Conservation (phyloP, 2,329 filamentous ascomycete species). For the Cercospora sp. region DNA sequence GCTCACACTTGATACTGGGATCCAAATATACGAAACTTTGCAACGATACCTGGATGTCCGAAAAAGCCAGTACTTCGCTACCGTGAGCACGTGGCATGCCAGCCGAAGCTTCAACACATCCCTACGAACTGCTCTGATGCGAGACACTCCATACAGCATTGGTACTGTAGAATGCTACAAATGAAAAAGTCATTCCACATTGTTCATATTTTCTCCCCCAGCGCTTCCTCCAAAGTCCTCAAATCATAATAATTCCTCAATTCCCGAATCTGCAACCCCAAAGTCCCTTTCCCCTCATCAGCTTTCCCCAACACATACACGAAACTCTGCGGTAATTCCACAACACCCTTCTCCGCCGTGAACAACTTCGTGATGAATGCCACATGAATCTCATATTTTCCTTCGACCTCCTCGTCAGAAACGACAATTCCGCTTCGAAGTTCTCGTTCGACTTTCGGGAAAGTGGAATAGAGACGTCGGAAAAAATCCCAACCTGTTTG, state of each 20-base stretch:
- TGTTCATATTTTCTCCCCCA: not conserved
- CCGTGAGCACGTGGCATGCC: not conserved
- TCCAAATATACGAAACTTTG: not conserved
- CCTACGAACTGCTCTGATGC: not conserved
- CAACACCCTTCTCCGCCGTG: not conserved
- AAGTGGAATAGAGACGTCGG: constrained; percentile 11
- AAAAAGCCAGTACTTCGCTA: not conserved
- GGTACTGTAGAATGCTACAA: not conserved
- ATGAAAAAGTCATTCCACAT: not conserved
- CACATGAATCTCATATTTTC: constrained; percentile 14
- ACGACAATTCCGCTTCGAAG: constrained; percentile 16
- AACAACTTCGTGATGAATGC: constrained; percentile 16
- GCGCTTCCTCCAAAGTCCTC: constrained; percentile 16
- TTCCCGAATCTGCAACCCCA: constrained; percentile 19
- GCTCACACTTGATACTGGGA: not conserved
- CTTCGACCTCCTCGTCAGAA: not conserved
- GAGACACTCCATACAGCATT: not conserved
- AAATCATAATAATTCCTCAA: constrained; percentile 26
- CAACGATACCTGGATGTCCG: not conserved
- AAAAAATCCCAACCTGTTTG: constrained; percentile 13
- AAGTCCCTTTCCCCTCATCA: constrained; percentile 17
- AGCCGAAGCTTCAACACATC: not conserved
- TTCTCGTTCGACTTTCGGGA: constrained; percentile 17
- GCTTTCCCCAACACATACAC: constrained; percentile 19
- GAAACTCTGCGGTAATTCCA: constrained; percentile 21